These are phyloP conservation scores for Chamaecyparis obtusa DNA, from an alignment of 75 land plant species.

Conservation along the genomic window DNA sequence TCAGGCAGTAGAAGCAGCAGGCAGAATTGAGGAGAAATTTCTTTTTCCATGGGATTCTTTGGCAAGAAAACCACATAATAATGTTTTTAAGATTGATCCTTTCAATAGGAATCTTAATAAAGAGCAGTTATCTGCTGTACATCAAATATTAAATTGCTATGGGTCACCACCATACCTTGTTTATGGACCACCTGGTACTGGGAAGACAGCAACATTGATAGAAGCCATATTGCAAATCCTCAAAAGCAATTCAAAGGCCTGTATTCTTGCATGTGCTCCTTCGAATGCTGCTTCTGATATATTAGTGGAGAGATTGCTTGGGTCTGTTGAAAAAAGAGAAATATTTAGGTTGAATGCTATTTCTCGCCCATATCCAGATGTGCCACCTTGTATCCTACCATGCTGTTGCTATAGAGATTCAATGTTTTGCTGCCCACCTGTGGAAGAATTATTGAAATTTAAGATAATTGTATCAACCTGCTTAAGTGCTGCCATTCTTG, in stretches of 20 bases:
- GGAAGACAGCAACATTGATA: slow-evolving; percentile 79
- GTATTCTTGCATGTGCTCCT: slow-evolving; percentile 83
- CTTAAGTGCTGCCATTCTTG: slow-evolving; percentile 62
- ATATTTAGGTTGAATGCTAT: slow-evolving; percentile 84
- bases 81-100: slow-evolving; percentile 27
- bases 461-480: slow-evolving; percentile 79
- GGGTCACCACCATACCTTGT: slow-evolving; percentile 88
- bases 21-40: slow-evolving; percentile 24
- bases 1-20: slow-evolving; percentile 59
- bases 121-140: slow-evolving; percentile 64
- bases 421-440: slow-evolving; percentile 59
- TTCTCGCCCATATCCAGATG: slow-evolving; percentile 62
- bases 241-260: slow-evolving; percentile 21
- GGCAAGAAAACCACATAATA: slow-evolving; percentile 17
- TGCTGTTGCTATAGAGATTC: slow-evolving; percentile 48
- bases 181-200: slow-evolving; percentile 92
- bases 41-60: slow-evolving; percentile 50
- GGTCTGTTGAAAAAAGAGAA: slow-evolving; percentile 30
- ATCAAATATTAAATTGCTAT: slow-evolving; percentile 66
- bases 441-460: slow-evolving; percentile 34
- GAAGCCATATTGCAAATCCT: slow-evolving; percentile 85
- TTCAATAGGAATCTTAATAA: slow-evolving; percentile 51
- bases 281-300: slow-evolving; percentile 89
- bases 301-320: slow-evolving; percentile 50
- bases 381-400: slow-evolving; percentile 31